Conservation (phyloP, 192 early-diverging fungal genomes). For the Entomortierella chlamydospora region DNA sequence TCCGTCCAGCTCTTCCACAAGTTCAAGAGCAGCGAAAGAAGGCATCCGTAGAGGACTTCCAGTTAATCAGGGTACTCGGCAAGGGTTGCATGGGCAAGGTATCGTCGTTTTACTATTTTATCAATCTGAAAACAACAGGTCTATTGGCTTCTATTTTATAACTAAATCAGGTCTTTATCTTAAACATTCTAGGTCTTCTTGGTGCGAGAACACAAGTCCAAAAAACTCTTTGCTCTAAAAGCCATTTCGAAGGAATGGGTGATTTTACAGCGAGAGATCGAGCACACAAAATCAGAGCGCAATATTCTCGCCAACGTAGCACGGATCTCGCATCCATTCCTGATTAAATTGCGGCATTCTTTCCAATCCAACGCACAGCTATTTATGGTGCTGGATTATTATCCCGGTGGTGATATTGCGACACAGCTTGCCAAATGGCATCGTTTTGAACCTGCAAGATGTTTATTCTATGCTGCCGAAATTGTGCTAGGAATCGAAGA, state of each 20-base stretch:
- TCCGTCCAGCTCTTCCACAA: slow-evolving; percentile 20
- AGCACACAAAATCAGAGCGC: slow-evolving; percentile 87
- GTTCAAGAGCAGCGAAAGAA: slow-evolving; percentile 47
- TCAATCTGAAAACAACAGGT: neutral
- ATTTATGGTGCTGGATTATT: slow-evolving; percentile 92
- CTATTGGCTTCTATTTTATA: neutral
- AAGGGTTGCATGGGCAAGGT: slow-evolving; percentile 74
- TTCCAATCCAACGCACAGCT: slow-evolving; percentile 90
- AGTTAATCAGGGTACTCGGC: slow-evolving; percentile 67
- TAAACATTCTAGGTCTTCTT: slow-evolving; percentile 58
- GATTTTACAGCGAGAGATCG: slow-evolving; percentile 80
- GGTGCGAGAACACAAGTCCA: slow-evolving; percentile 54
- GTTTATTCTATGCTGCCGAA: slow-evolving; percentile 89
- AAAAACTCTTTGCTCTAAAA: slow-evolving; percentile 65
- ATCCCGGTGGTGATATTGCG: slow-evolving; percentile 93
- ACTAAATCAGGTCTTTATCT: neutral
- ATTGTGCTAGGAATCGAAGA: slow-evolving; percentile 89
- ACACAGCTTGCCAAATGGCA: slow-evolving; percentile 76
- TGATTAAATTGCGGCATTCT: slow-evolving; percentile 88
- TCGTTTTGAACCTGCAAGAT: slow-evolving; percentile 74
- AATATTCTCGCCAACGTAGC: slow-evolving; percentile 78
- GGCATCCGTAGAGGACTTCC: slow-evolving; percentile 58
- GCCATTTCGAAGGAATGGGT: slow-evolving; percentile 70
- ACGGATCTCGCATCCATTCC: slow-evolving; percentile 87
- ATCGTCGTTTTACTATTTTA: slow-evolving; percentile 17